phyloP scores from a whole-genome alignment of 306 rosid species.

The Casuarina glauca region DNA sequence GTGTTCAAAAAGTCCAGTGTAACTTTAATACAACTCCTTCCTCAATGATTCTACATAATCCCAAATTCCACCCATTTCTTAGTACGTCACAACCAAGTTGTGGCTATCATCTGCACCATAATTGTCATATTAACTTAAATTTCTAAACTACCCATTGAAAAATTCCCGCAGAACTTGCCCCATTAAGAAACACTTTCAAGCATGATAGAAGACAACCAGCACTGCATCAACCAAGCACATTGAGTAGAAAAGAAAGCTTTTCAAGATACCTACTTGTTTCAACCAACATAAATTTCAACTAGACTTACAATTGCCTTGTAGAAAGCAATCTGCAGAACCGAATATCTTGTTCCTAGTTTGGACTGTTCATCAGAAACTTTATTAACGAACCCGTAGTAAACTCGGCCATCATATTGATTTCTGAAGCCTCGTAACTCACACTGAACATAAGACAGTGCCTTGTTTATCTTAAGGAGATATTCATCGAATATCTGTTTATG shows the following conservation, averaged over 20 bases:
- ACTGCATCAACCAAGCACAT: background rate
- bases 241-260: background rate
- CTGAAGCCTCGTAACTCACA: constrained; percentile 81
- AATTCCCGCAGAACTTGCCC: background rate
- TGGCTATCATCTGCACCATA: background rate
- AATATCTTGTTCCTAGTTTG: constrained; percentile 78
- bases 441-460: constrained; percentile 76
- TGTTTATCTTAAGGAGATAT: constrained; percentile 76
- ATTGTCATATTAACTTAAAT: background rate
- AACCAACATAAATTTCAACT: constrained; percentile 1
- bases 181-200: background rate
- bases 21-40: too few species aligned
- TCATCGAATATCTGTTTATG: constrained; percentile 52
- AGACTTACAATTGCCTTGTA: constrained; percentile 86
- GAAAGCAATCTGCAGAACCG: constrained; percentile 86
- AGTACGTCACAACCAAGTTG: background rate
- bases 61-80: too few species aligned
- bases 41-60: too few species aligned
- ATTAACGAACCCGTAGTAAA: constrained; percentile 87
- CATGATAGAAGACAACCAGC: background rate
- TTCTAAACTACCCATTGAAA: background rate
- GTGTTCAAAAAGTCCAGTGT: too few species aligned
- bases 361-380: constrained; percentile 85
- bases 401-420: constrained; percentile 73
- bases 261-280: background rate